These are phyloP conservation scores for Globisporangium okanoganense DNA, from an alignment of 352 stramenopile genomes.

Conservation along the genomic window DNA sequence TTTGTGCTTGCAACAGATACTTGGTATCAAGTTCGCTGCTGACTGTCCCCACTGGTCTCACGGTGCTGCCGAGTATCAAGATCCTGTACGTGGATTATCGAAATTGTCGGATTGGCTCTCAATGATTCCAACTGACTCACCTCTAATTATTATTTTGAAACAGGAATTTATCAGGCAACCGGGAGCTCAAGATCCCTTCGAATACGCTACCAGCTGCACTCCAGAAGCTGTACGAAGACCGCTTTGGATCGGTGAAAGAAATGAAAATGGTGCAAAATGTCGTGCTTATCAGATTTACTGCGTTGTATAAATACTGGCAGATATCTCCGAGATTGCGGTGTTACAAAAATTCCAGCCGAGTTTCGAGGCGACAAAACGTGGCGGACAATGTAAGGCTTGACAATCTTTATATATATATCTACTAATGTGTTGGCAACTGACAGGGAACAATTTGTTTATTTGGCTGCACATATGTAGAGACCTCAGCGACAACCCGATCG, in stretches of 20 bases:
- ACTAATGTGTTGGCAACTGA: not conserved
- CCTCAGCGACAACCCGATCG: conserved; percentile 16
- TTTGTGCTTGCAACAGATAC: not conserved
- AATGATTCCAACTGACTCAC: not conserved
- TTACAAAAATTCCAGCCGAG: conserved; percentile 12
- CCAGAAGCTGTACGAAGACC: conserved; percentile 7
- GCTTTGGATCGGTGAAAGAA: too few relatives aligned
- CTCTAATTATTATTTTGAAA: not conserved
- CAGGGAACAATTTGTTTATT: not conserved
- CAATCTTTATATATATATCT: too few relatives aligned
- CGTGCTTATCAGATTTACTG: not conserved
- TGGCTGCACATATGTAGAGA: conserved; percentile 1
- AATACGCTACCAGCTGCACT: conserved; percentile 18
- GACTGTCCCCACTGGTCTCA: conserved; percentile 10
- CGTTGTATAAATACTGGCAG: not conserved
- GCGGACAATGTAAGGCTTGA: conserved; percentile 10
- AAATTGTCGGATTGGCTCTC: not conserved
- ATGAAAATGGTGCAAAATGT: not conserved
- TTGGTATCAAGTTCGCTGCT: conserved; percentile 3
- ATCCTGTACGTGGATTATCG: conserved; percentile 11
- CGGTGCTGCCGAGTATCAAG: conserved; percentile 15
- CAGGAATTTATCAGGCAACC: conserved; percentile 15
- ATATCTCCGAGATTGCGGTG: conserved; percentile 10
- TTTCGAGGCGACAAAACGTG: conserved; percentile 18
- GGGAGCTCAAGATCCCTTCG: conserved; percentile 7